Base-by-base conservation (phyloP, 1,284 basidiomycete genomes). In the Sporisorium iseilematis-ciliati region DNA sequence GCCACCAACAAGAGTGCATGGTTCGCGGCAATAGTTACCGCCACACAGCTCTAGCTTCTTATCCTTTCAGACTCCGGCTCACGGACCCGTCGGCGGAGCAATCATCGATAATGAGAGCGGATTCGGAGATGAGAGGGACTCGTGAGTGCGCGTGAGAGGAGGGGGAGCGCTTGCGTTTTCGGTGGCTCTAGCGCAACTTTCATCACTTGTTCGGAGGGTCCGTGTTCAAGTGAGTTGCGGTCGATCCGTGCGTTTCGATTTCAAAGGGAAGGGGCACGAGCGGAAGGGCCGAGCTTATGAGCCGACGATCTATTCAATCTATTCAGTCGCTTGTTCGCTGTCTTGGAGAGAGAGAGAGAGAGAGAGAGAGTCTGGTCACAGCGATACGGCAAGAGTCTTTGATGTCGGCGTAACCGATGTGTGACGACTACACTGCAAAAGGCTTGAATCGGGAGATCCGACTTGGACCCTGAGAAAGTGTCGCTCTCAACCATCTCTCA, bases 401-500 rank as follows among this genome's bases (percentile, higher is more conserved):
- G 43, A 46, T 16, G 43, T 38, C 35, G 23, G 43, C 43, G 26
- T 31, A 7, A 6, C 26, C 26, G 45, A 48, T 48, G 46, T 29
- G 16, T 48, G 46, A 29, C 46, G 46, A 48, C 46, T 48, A 16
- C 6, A 31, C 18, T 1, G 46, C 7, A 4, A 12, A 7, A 18
- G 14, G 11, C 14, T 14, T 2, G 26, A 23, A 49, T 49, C 48
- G 29, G 48, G 48, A 31, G 26, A 49, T 49, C 29, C 48, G 26
- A 48, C 2, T 49, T 7, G 48, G 48, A 49, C 48, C 48, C 48
- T 49, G 48, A 49, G 48, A 33, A 31, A 29, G 26, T n/a, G n/a
- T 48, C 46, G 45, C 8, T 18, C 12, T 3, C 18, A 10, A 12
- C 16, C 29, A 6, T 31, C 26, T n/a, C 48, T 49, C 6, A 6